phyloP scores from a whole-genome alignment of 306 rosid genomes.

The Casuarina cunninghamiana region DNA sequence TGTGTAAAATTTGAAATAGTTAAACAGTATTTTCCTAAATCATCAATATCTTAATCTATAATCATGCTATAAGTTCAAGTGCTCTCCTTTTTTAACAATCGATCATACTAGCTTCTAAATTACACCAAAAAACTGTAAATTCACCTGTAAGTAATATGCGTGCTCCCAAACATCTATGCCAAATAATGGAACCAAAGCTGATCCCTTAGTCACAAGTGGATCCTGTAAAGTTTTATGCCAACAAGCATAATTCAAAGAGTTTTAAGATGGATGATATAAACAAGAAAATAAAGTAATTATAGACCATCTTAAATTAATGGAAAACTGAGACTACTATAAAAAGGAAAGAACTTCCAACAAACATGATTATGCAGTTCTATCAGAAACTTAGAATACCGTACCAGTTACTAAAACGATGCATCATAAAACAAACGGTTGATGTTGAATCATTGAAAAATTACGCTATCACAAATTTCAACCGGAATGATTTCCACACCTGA shows the following conservation, averaged over 20 bases:
- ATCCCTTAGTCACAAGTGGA: conserved; percentile 39
- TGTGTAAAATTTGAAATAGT: neutral
- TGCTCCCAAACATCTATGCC: conserved; percentile 49
- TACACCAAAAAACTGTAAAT: neutral
- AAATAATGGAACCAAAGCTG: conserved; percentile 36
- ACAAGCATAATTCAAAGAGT: neutral
- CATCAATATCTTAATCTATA: too few species aligned
- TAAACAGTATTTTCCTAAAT: too few species aligned
- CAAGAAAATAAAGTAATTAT: neutral
- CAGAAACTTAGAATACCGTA: neutral
- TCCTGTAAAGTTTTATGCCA: conserved; percentile 29
- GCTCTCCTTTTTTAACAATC: too few species aligned
- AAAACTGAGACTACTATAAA: neutral
- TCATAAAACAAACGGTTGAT: neutral
- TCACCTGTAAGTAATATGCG: conserved; percentile 42
- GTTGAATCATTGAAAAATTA: neutral
- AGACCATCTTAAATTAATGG: neutral
- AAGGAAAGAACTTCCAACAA: conserved; percentile 1
- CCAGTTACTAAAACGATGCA: neutral
- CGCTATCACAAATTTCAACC: too few species aligned
- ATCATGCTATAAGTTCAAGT: too few species aligned
- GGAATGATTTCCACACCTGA: conserved; percentile 23
- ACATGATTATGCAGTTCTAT: neutral
- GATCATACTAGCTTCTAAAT: neutral
- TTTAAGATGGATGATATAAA: neutral